Evolutionary conservation across 78 protist species (phyloP).

Genomic region (Emiliania huxleyi): DNA sequence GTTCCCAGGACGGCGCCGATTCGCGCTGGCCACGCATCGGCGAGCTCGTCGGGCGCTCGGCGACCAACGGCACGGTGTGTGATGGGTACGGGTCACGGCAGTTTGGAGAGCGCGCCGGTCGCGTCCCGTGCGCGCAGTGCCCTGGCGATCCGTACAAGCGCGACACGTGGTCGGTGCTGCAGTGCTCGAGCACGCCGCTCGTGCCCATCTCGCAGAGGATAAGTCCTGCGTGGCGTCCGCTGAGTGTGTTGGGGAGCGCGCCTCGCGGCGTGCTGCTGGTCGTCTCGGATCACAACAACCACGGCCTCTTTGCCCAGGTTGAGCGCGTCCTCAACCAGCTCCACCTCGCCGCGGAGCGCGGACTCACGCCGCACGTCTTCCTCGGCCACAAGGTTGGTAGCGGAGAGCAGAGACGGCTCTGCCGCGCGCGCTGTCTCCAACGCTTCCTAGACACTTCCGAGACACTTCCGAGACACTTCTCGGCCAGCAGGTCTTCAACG

Average conservation of each 20-base stretch:
- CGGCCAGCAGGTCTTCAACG: too few species aligned
- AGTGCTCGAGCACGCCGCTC: not conserved
- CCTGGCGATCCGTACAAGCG: not conserved
- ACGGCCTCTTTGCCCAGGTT: slow-evolving; percentile 22
- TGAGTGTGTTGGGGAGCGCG: not conserved
- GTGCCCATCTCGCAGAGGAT: not conserved
- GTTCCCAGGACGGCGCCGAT: too few species aligned
- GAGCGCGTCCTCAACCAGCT: slow-evolving; percentile 25
- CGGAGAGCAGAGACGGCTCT: too few species aligned
- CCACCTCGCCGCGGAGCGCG: not conserved
- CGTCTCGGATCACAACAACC: slow-evolving; percentile 1
- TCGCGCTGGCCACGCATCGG: not conserved
- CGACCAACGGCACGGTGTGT: not conserved
- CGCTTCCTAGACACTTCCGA: too few species aligned
- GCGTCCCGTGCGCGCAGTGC: not conserved
- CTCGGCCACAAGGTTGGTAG: slow-evolving; percentile 12
- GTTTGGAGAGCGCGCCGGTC: not conserved
- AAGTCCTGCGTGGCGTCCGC: not conserved
- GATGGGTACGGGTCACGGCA: not conserved
- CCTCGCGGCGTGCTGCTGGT: not conserved
- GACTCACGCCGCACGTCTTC: not conserved
- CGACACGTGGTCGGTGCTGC: not conserved
- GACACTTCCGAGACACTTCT: too few species aligned
- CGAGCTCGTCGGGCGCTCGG: not conserved
- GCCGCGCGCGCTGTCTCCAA: too few species aligned